A percentile compares a stretch with the other conserved stretches of the same genome.
phyloP scores from a whole-genome alignment of 2,329 filamentous ascomycete species.

The Coniochaeta sp. region DNA sequence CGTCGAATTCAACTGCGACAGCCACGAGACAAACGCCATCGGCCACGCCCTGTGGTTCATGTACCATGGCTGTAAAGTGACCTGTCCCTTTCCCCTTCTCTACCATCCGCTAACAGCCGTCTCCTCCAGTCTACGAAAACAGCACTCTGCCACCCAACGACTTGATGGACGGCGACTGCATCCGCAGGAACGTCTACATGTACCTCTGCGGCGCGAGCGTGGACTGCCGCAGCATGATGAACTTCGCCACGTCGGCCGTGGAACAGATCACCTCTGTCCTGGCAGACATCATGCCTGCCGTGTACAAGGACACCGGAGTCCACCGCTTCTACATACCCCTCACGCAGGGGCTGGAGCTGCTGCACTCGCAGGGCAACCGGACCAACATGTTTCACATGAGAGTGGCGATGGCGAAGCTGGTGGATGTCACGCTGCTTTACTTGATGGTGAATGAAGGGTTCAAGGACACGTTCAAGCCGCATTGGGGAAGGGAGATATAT shows the following conservation, averaged over 20 bases:
- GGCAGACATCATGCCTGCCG: constrained; percentile 18
- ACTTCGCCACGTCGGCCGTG: constrained; percentile 45
- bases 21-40: constrained; percentile 12
- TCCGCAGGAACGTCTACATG: constrained; percentile 14
- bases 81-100: background rate
- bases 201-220: constrained; percentile 19
- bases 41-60: constrained; percentile 17
- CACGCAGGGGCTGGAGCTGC: constrained; percentile 11
- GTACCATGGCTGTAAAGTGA: constrained; percentile 17
- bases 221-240: constrained; percentile 15
- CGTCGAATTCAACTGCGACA: constrained; percentile 6
- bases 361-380: constrained; percentile 16
- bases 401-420: constrained; percentile 14
- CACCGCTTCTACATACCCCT: constrained; percentile 13
- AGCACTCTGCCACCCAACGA: constrained; percentile 6
- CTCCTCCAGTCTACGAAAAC: constrained; percentile 8
- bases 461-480: constrained; percentile 5
- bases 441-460: constrained; percentile 15
- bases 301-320: constrained; percentile 4
- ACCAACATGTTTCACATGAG: constrained; percentile 13
- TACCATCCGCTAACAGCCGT: background rate
- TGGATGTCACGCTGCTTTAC: constrained; percentile 14
- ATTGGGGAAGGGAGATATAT: constrained; percentile 7
- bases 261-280: constrained; percentile 41
- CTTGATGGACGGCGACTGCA: constrained; percentile 9